Percentiles rank a stretch among this genome's conserved stretches.
These are phyloP conservation scores for Eutreptiella sp. DNA, from an alignment of 208 protist species.

Conservation along the genomic window DNA sequence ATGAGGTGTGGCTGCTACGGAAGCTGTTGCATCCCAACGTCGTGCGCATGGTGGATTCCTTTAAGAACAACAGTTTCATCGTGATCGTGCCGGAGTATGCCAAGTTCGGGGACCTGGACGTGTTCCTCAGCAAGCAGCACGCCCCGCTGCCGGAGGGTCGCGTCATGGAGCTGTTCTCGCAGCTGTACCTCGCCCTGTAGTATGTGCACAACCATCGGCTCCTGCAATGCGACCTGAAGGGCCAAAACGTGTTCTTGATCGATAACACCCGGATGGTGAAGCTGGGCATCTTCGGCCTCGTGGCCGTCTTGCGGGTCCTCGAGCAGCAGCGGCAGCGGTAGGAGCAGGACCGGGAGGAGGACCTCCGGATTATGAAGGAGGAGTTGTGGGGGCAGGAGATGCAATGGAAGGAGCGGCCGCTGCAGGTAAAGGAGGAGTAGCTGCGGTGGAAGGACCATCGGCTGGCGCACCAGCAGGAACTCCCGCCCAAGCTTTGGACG, in stretches of 20 bases:
- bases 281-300: conserved; percentile 34
- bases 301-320: conserved; percentile 21
- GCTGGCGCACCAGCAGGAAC: too few relatives aligned
- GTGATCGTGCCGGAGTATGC: too few relatives aligned
- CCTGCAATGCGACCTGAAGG: conserved; percentile 34
- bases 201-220: conserved; percentile 40
- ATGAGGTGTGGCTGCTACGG: conserved; percentile 22
- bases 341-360: too few relatives aligned
- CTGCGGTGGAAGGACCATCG: too few relatives aligned
- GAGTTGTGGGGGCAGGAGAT: too few relatives aligned
- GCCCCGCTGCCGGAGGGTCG: conserved; percentile 14
- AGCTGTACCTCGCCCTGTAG: conserved; percentile 37
- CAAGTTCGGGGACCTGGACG: too few relatives aligned
- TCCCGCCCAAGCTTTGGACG: too few relatives aligned
- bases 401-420: too few relatives aligned
- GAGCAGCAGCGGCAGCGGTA: too few relatives aligned
- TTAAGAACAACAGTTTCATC: too few relatives aligned
- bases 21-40: conserved; percentile 36
- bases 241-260: conserved; percentile 32
- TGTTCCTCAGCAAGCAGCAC: not conserved
- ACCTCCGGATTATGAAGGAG: too few relatives aligned
- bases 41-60: conserved; percentile 25
- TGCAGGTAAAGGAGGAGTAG: too few relatives aligned
- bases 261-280: conserved; percentile 31
- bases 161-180: conserved; percentile 33